Percentiles rank a stretch among this genome's conserved stretches.
These are phyloP conservation scores for Pythium myriotylum DNA, from an alignment of 352 stramenopile species.

Conservation along the genomic window DNA sequence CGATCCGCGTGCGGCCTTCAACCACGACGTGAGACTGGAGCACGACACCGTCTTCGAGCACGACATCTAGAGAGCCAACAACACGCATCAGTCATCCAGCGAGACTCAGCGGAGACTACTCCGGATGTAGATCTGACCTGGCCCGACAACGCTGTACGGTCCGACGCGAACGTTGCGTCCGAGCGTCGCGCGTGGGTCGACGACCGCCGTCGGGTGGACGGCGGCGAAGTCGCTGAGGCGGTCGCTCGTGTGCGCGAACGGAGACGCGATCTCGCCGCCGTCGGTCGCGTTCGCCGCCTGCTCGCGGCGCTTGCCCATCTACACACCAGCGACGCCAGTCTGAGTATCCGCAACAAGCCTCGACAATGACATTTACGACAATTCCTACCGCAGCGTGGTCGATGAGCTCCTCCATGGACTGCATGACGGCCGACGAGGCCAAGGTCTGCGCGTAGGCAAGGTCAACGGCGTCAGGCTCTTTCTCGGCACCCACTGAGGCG, in stretches of 20 bases:
- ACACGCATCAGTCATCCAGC: too few relatives aligned
- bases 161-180: slow-evolving; percentile 66
- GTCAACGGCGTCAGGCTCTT: neutral
- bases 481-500: neutral
- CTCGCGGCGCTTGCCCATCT: slow-evolving; percentile 25
- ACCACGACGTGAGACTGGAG: slow-evolving; percentile 79
- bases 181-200: slow-evolving; percentile 63
- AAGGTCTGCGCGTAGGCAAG: slow-evolving; percentile 4
- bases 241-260: slow-evolving; percentile 10
- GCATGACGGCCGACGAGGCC: slow-evolving; percentile 26
- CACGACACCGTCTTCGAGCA: slow-evolving; percentile 61
- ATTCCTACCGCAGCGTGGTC: slow-evolving; percentile 44
- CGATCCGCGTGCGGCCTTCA: slow-evolving; percentile 63
- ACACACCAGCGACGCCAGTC: slow-evolving; percentile 1
- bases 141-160: slow-evolving; percentile 71
- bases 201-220: slow-evolving; percentile 70
- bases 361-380: neutral
- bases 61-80: slow-evolving; percentile 48
- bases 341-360: neutral
- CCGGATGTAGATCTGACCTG: slow-evolving; percentile 36
- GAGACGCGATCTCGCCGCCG: neutral
- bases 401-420: slow-evolving; percentile 57
- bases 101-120: too few relatives aligned
- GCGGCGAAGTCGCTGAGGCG: slow-evolving; percentile 20
- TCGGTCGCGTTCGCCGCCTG: slow-evolving; percentile 1